A percentile compares a stretch with the other conserved stretches of the same genome.
Evolutionary conservation across 352 stramenopile species (phyloP).

Genomic region (Globisporangium recalcitrans): DNA sequence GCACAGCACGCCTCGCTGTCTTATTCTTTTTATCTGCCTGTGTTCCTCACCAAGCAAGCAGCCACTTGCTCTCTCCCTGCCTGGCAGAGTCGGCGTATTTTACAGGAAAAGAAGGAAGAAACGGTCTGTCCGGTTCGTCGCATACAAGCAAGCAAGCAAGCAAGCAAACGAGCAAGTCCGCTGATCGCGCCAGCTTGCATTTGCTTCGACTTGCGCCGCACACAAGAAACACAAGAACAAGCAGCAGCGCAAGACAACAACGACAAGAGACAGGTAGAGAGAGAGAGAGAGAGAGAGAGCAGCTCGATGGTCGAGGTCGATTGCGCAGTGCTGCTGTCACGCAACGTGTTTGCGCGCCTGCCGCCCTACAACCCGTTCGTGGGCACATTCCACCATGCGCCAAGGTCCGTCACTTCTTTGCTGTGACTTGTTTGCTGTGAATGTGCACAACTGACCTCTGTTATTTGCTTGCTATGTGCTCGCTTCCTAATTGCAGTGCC

Average conservation of each 20-base stretch:
- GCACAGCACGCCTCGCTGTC: not conserved
- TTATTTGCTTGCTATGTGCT: not conserved
- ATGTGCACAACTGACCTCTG: slow-evolving; percentile 1
- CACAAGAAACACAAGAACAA: slow-evolving; percentile 1
- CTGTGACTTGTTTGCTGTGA: not conserved
- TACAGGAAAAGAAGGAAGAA: slow-evolving; percentile 2
- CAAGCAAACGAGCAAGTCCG: not conserved
- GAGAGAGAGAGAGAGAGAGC: not conserved
- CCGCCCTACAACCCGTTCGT: slow-evolving; percentile 87
- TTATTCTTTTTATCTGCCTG: not conserved
- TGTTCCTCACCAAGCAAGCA: not conserved
- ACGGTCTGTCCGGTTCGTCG: slow-evolving; percentile 6
- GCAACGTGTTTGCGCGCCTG: slow-evolving; percentile 78
- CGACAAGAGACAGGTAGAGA: not conserved
- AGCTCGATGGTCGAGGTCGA: slow-evolving; percentile 31
- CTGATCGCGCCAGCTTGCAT: not conserved
- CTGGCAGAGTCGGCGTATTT: not conserved
- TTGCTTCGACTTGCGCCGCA: not conserved
- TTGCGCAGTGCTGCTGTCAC: slow-evolving; percentile 37
- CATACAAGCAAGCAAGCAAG: slow-evolving; percentile 5
- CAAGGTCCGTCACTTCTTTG: slow-evolving; percentile 39
- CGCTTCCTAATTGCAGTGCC: slow-evolving; percentile 29
- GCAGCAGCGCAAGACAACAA: not conserved
- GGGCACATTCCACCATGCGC: slow-evolving; percentile 87
- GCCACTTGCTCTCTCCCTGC: not conserved